Base-by-base conservation (phyloP, 495 filamentous ascomycete species). In the Aspergillus leporis region DNA sequence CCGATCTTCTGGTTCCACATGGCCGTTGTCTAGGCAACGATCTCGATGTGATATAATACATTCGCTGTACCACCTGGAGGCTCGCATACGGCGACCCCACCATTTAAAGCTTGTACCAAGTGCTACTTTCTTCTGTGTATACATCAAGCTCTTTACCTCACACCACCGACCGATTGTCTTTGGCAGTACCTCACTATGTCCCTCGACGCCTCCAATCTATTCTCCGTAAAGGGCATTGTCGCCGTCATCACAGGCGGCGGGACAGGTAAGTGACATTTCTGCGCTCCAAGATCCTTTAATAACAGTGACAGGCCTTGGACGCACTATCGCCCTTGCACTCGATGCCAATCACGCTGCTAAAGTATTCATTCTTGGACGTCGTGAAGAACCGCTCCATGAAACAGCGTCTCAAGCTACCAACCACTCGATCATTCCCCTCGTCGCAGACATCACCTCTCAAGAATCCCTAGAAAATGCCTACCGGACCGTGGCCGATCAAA, bases 161-260 rank as follows among this genome's bases (percentile, higher is more conserved):
- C 9, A 40, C 10, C 9, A 40, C 36, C 16, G 2, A 12, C 16
- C 36, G 3, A n/a, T n/a, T n/a, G n/a, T n/a, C n/a, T 12, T n/a
- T 12, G 16, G 3, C 36, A 40, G 10, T 9, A 13, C 10, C 10
- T 40, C 41, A 45, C 41, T 1, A 56, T 56, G 53, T 56, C 53
- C 25, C 57, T 80, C 4, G 64, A 77, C 51, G 73, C 71, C 23
- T 66, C 71, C 14, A 71, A 79, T 14, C 73, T 88, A 5, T 88
- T 87, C 61, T 73, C 75, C 13, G 82, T 85, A 40, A 72, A 79
- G 31, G 82, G 73, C 14, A 74, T 84, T 7, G 78, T 86, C 4
- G 83, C 73, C 30, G 81, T 87, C 38, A 77, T 88, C 41, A 89
- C 87, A 1, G 86, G 87, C 25, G 87, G 86, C 40, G 86, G 84